Conservation (phyloP, 2,329 filamentous ascomycete genomes). For the Pseudodiploospora longispora region DNA sequence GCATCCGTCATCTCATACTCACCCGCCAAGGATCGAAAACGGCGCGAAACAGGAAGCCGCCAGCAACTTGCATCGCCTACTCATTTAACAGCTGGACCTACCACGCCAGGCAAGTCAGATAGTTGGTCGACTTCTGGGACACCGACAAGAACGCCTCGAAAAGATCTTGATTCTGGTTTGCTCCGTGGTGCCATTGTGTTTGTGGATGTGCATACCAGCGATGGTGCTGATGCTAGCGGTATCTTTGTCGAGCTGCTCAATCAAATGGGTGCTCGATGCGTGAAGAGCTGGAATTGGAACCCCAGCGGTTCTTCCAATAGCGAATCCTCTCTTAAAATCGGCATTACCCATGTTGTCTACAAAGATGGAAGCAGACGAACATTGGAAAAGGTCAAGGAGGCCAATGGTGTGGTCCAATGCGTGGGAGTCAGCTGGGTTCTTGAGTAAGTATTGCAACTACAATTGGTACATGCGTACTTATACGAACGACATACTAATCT, state of each 20-base stretch:
- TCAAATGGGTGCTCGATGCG: slow-evolving; percentile 73
- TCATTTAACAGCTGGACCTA: slow-evolving; percentile 22
- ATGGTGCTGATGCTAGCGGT: slow-evolving; percentile 72
- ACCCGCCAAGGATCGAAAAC: slow-evolving; percentile 35
- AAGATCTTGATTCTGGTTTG: slow-evolving; percentile 43
- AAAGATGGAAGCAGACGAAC: slow-evolving; percentile 79
- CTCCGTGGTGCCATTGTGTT: slow-evolving; percentile 69
- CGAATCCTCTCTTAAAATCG: slow-evolving; percentile 46
- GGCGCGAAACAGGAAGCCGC: slow-evolving; percentile 5
- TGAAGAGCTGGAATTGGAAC: slow-evolving; percentile 71
- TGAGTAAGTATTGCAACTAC: slow-evolving; percentile 52
- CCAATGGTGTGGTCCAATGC: slow-evolving; percentile 68
- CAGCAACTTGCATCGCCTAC: slow-evolving; percentile 15
- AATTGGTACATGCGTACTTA: not conserved
- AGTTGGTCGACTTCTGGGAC: slow-evolving; percentile 48
- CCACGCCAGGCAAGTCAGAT: slow-evolving; percentile 39
- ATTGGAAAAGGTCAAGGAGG: slow-evolving; percentile 69
- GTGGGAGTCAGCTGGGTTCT: slow-evolving; percentile 85
- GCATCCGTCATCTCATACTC: slow-evolving; percentile 48
- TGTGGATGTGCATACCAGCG: slow-evolving; percentile 75
- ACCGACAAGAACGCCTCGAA: slow-evolving; percentile 47
- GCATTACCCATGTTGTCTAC: slow-evolving; percentile 82
- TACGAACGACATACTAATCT: slow-evolving; percentile 17
- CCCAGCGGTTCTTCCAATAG: slow-evolving; percentile 31
- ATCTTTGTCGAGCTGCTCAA: slow-evolving; percentile 72